These are phyloP conservation scores for Ogataea hybrid DNA, from an alignment of 1,139 yeast genomes.

Conservation along the genomic window DNA sequence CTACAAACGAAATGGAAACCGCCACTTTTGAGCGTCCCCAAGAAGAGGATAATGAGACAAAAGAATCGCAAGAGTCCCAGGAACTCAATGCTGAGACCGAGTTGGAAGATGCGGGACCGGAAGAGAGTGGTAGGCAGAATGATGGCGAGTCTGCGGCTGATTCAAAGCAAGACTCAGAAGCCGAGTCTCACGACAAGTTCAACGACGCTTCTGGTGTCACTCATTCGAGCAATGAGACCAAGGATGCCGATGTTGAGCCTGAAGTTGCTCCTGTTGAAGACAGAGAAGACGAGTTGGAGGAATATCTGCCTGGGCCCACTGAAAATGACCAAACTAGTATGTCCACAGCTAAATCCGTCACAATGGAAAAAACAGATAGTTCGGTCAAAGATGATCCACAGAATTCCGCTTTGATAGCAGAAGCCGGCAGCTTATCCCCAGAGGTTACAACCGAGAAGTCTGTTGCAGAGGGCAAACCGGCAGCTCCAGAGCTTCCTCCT, in stretches of 20 bases:
- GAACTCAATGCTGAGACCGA: neutral
- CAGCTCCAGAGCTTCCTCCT: slow-evolving; percentile 6
- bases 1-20: neutral
- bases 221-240: slow-evolving; percentile 1
- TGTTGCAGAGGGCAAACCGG: neutral
- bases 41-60: slow-evolving; percentile 1
- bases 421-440: neutral
- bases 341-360: slow-evolving; percentile 2
- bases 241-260: slow-evolving; percentile 2
- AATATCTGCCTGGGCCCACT: neutral
- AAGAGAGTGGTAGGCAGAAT: neutral
- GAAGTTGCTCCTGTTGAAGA: neutral
- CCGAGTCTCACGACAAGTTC: slow-evolving; percentile 10
- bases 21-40: neutral
- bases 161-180: neutral
- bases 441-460: neutral
- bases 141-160: neutral
- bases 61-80: neutral
- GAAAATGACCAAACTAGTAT: neutral
- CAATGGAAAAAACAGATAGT: neutral
- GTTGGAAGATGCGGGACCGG: neutral
- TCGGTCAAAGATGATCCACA: neutral
- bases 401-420: neutral
- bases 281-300: neutral
- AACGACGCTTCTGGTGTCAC: slow-evolving; percentile 1